These are phyloP conservation scores for Selenicereus undatus DNA, from an alignment of 148 eudicot species.

Conservation along the genomic window DNA sequence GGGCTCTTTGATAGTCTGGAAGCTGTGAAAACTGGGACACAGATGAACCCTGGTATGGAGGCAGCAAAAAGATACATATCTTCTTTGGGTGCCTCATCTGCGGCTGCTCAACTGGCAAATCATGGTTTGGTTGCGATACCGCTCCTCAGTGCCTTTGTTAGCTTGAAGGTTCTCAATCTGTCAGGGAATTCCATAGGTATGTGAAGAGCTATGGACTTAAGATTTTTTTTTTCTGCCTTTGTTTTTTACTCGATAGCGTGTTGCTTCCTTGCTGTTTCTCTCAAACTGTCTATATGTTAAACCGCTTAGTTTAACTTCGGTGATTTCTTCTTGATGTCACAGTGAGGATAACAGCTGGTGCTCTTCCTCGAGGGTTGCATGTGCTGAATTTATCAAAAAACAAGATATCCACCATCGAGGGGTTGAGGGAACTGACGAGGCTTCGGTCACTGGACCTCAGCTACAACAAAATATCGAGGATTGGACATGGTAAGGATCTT, in stretches of 20 bases:
- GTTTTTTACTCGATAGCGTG: background rate
- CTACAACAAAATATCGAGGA: slow-evolving; percentile 81
- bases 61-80: slow-evolving; percentile 75
- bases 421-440: slow-evolving; percentile 87
- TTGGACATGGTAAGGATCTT: slow-evolving; percentile 82
- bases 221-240: background rate
- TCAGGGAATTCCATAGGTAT: slow-evolving; percentile 90
- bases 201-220: slow-evolving; percentile 5
- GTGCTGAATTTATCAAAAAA: slow-evolving; percentile 80
- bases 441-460: slow-evolving; percentile 90
- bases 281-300: background rate
- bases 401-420: slow-evolving; percentile 78
- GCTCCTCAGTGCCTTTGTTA: slow-evolving; percentile 75
- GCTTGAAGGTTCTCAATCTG: slow-evolving; percentile 75
- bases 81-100: slow-evolving; percentile 60
- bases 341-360: slow-evolving; percentile 87
- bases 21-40: slow-evolving; percentile 35
- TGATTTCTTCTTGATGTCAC: slow-evolving; percentile 17
- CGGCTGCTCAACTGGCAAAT: slow-evolving; percentile 73
- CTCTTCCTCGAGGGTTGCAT: slow-evolving; percentile 94
- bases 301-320: background rate
- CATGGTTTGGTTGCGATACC: slow-evolving; percentile 91
- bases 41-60: slow-evolving; percentile 59
- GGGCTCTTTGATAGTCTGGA: slow-evolving; percentile 26
- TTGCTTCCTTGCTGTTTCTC: background rate